Evolutionary conservation across 768 basidiomycete species (phyloP), one percentile per base, ranked within the genome.

Genomic region (Tylopilus rubrobrunneus): DNA sequence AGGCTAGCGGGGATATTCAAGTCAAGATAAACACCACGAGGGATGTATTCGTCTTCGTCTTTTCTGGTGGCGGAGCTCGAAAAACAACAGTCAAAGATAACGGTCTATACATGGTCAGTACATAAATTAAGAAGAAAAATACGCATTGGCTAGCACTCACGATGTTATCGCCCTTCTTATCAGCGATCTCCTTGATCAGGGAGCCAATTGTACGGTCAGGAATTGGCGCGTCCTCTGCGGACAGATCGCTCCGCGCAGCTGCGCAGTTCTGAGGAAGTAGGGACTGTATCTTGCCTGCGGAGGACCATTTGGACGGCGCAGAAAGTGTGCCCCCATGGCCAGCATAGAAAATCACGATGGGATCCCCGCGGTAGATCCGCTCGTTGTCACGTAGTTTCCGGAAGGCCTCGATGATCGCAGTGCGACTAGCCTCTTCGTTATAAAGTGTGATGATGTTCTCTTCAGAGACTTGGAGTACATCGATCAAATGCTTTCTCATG

Each of bases 51-150:
- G n/a, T 53, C 9, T n/a, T 29, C 33, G 5, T 12, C 7, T 15
- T 49, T 23, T 12, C 76, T 68, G 11, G 65, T 71, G 10, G 73
- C 64, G 1, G 75, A 73, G 1, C 65, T 74, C 6, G 78, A 75
- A 57, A 71, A 65, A 56, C 78, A 79, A 45, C 78, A 78, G 49
- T 78, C 78, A 7, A 79, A 64, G 43, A 79, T 74, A 15, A 79
- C 61, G 11, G 73, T 76, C 78, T 79, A 53, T 21, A 17, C n/a
- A 8, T 42, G 11, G 52, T 53, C 25, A 50, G 25, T 25, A 25
- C 25, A 17, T 31, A 1, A n/a, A 51, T 2, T 17, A 25, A 21
- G 21, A 19, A 28, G 46, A 2, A 1, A 15, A 59, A 64, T 8
- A 7, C 1, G 31, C 3, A 67, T 67, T n/a, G 4, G 27, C 21